phyloP scores from a whole-genome alignment of 768 basidiomycete species.

The Kwoniella sp. region DNA sequence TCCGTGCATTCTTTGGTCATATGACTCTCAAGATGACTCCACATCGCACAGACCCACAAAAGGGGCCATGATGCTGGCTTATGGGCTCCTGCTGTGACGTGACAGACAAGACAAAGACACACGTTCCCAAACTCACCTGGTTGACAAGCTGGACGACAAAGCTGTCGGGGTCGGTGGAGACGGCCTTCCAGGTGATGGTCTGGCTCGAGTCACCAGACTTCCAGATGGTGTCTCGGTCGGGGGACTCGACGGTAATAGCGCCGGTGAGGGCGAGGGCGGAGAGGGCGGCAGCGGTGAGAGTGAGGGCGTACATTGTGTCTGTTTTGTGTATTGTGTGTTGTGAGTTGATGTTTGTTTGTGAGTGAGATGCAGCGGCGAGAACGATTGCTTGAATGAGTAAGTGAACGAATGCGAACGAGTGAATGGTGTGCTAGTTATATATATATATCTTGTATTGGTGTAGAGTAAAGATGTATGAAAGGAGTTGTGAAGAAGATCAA shows the following conservation, averaged over 20 bases:
- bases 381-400: neutral
- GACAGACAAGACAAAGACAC: no score
- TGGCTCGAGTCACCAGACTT: slow-evolving; percentile 61
- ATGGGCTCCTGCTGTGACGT: no score
- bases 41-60: no score
- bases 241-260: slow-evolving; percentile 68
- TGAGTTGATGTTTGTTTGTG: neutral
- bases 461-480: neutral
- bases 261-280: slow-evolving; percentile 63
- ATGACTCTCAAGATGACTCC: no score
- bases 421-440: neutral
- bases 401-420: neutral
- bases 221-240: slow-evolving; percentile 64
- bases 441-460: neutral
- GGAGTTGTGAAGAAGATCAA: neutral
- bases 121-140: slow-evolving; percentile 54
- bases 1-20: no score
- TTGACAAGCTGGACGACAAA: slow-evolving; percentile 73
- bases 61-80: no score
- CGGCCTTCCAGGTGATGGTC: slow-evolving; percentile 67
- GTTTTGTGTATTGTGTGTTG: neutral
- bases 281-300: slow-evolving; percentile 50
- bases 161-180: slow-evolving; percentile 67
- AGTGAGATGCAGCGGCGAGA: neutral
- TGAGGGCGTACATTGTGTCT: slow-evolving; percentile 22